phyloP scores from a whole-genome alignment of 192 early-diverging fungal genomes.

The Coemansia sp. region DNA sequence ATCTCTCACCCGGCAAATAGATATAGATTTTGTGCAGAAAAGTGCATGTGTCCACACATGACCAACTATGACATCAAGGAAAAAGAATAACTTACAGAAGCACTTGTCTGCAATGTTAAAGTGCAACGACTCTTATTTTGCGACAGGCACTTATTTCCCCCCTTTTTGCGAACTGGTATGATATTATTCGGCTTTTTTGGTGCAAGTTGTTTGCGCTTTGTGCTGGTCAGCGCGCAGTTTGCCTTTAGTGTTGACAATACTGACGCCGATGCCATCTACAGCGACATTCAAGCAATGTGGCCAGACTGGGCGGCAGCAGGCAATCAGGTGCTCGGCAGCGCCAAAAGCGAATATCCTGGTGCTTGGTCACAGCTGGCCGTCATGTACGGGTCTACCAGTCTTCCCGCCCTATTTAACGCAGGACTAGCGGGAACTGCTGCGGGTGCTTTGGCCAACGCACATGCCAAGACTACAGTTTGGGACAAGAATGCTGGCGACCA shows the following conservation, averaged over 20 bases:
- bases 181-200: background rate
- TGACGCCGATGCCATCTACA: slow-evolving; percentile 14
- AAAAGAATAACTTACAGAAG: too few relatives aligned
- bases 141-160: too few relatives aligned
- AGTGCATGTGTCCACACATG: background rate
- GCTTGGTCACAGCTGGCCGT: slow-evolving; percentile 18
- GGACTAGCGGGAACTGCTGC: slow-evolving; percentile 17
- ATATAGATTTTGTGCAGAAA: background rate
- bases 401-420: slow-evolving; percentile 10
- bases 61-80: background rate
- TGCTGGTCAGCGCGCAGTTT: slow-evolving; percentile 15
- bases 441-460: slow-evolving; percentile 3
- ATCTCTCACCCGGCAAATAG: background rate
- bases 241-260: slow-evolving; percentile 26
- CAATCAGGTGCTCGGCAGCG: slow-evolving; percentile 15
- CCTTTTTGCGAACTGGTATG: slow-evolving; percentile 1
- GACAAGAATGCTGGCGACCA: slow-evolving; percentile 16
- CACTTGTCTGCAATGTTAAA: too few relatives aligned
- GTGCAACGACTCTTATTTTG: too few relatives aligned
- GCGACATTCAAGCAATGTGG: slow-evolving; percentile 29
- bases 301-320: slow-evolving; percentile 26
- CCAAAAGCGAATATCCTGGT: slow-evolving; percentile 14
- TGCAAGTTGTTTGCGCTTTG: background rate
- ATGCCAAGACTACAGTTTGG: slow-evolving; percentile 19
- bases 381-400: slow-evolving; percentile 16